These are phyloP conservation scores for Fusarium lyarnte DNA, from an alignment of 2,329 filamentous ascomycete genomes.

Conservation along the genomic window DNA sequence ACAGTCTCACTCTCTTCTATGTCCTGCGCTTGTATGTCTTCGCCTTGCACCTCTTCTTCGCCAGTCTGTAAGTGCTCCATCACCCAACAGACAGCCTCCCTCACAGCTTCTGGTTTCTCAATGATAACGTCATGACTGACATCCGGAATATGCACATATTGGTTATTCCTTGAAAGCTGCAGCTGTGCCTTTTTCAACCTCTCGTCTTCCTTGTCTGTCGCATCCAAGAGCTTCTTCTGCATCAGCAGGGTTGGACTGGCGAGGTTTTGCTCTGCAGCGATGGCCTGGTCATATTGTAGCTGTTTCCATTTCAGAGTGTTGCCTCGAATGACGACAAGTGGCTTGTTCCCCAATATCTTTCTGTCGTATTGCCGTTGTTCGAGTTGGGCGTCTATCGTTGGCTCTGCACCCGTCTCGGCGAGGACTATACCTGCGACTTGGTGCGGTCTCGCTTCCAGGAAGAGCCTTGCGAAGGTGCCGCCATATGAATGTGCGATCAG, in stretches of 20 bases:
- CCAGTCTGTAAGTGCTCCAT: constrained; percentile 8
- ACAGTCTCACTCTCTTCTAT: fast-evolving
- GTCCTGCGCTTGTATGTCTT: fast-evolving
- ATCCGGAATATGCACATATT: constrained; percentile 34
- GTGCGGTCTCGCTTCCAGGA: constrained; percentile 17
- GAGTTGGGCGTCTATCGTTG: constrained; percentile 7
- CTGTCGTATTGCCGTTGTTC: constrained; percentile 29
- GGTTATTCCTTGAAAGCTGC: constrained; percentile 19
- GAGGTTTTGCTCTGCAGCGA: background rate
- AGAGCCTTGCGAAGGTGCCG: constrained; percentile 29
- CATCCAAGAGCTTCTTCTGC: constrained; percentile 26
- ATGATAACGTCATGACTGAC: constrained; percentile 30
- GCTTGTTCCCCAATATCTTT: constrained; percentile 19
- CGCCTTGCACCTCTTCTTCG: fast-evolving
- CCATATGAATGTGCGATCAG: constrained; percentile 36
- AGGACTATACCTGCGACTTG: constrained; percentile 35
- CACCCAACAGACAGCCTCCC: constrained; percentile 22
- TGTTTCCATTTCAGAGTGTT: constrained; percentile 36
- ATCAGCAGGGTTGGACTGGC: background rate
- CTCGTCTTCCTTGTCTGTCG: constrained; percentile 31
- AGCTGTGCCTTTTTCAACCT: constrained; percentile 33
- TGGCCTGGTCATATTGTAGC: constrained; percentile 17
- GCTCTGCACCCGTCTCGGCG: constrained; percentile 38
- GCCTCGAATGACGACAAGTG: constrained; percentile 30
- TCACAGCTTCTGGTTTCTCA: constrained; percentile 25